Evolutionary conservation across 805 yeast genomes (phyloP).

Genomic region (Kuraishia hungarica): DNA sequence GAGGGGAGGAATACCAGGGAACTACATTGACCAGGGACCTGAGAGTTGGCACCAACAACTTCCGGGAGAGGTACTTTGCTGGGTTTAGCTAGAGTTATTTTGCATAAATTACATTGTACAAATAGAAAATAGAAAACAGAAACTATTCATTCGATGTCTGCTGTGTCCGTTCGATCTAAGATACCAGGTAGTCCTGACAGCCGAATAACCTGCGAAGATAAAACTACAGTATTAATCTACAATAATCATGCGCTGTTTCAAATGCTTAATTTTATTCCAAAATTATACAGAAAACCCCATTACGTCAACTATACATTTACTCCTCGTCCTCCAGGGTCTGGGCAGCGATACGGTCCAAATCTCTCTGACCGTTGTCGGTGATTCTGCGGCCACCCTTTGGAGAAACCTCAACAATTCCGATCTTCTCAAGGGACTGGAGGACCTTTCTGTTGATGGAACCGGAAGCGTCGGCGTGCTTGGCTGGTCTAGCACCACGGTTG

Average conservation of each 20-base stretch:
- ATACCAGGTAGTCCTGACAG: no score
- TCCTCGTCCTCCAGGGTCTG: conserved; percentile 93
- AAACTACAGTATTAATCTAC: no score
- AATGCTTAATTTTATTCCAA: not conserved
- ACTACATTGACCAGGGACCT: conserved; percentile 31
- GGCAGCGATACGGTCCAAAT: conserved; percentile 99
- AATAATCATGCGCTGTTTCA: not conserved
- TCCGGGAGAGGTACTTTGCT: conserved; percentile 69
- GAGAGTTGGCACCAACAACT: conserved; percentile 42
- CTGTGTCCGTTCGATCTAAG: no score
- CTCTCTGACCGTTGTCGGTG: conserved; percentile 99
- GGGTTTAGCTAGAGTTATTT: conserved; percentile 33
- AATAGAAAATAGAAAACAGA: not conserved
- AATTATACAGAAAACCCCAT: not conserved
- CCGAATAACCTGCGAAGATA: no score
- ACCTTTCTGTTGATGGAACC: conserved; percentile 99
- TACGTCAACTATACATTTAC: not conserved
- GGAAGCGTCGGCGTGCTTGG: conserved; percentile 97
- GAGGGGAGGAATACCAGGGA: conserved; percentile 43
- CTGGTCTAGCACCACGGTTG: conserved; percentile 99
- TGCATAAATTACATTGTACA: not conserved
- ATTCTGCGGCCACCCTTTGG: conserved; percentile 99
- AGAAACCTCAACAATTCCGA: conserved; percentile 93
- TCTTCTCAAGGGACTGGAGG: conserved; percentile 95
- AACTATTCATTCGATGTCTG: no score